Evolutionary conservation across 768 basidiomycete species (phyloP).

Genomic region (Chalciporus pseudorubinellus): DNA sequence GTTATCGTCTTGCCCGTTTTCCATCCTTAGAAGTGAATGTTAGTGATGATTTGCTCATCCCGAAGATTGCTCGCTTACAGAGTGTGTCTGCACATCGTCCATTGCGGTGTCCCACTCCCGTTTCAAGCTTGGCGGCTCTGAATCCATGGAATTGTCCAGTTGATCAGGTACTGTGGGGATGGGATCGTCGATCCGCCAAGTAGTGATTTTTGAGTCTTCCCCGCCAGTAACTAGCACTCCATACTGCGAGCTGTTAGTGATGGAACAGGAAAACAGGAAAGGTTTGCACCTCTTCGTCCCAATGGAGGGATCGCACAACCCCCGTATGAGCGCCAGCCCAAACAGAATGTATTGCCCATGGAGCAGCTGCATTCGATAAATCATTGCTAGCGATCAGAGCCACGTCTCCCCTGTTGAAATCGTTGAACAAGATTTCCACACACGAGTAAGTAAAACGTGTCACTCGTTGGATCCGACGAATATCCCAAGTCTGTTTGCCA

Average conservation of each 20-base stretch:
- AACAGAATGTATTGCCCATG: slow-evolving; percentile 49
- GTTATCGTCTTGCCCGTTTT: slow-evolving; percentile 22
- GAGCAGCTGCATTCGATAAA: slow-evolving; percentile 34
- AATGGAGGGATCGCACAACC: slow-evolving; percentile 53
- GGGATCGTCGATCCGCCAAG: slow-evolving; percentile 35
- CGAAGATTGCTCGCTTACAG: slow-evolving; percentile 14
- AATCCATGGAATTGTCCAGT: slow-evolving; percentile 13
- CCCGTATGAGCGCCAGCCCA: slow-evolving; percentile 59
- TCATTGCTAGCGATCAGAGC: slow-evolving; percentile 50
- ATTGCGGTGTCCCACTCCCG: slow-evolving; percentile 23
- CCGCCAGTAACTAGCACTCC: slow-evolving; percentile 46
- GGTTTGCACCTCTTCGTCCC: slow-evolving; percentile 50
- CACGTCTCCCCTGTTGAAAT: slow-evolving; percentile 49
- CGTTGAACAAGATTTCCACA: background rate
- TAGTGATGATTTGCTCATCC: background rate
- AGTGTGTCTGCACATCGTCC: slow-evolving; percentile 4
- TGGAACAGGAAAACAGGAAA: background rate
- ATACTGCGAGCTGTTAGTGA: slow-evolving; percentile 30
- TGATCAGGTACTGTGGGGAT: background rate
- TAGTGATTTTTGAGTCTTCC: slow-evolving; percentile 47
- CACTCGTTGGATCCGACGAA: slow-evolving; percentile 79
- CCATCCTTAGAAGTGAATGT: slow-evolving; percentile 11
- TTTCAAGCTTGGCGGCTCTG: slow-evolving; percentile 13
- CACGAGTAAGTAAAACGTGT: slow-evolving; percentile 12
- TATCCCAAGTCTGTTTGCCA: slow-evolving; percentile 40